These are phyloP conservation scores for Botrytis sinoallii DNA, from an alignment of 2,329 filamentous ascomycete species.

Conservation along the genomic window DNA sequence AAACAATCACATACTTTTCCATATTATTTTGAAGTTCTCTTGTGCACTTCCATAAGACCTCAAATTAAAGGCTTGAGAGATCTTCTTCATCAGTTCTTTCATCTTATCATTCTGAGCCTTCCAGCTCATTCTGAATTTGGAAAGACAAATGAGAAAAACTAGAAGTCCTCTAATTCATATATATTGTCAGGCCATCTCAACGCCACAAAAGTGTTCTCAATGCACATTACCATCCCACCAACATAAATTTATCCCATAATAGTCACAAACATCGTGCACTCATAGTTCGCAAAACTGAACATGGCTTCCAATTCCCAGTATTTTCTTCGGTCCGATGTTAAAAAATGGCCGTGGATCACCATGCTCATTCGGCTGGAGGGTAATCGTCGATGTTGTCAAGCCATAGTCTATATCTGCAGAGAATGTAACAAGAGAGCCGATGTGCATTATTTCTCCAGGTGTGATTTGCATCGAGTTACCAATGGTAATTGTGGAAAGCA, in stretches of 20 bases:
- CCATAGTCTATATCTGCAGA: background rate
- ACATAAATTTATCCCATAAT: no score
- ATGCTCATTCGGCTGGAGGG: rapidly evolving
- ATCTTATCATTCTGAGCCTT: background rate
- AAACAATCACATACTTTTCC: background rate
- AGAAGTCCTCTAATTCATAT: background rate
- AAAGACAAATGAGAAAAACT: background rate
- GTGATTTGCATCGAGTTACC: background rate
- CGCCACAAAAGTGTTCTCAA: background rate
- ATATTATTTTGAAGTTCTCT: background rate
- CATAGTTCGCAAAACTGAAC: background rate
- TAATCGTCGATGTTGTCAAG: background rate
- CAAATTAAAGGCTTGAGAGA: background rate
- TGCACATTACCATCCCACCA: background rate
- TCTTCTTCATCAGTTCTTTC: background rate
- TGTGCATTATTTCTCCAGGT: background rate
- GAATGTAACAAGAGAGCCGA: background rate
- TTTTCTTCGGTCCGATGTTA: background rate
- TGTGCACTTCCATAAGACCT: background rate
- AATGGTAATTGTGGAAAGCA: background rate
- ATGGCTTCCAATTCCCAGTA: background rate
- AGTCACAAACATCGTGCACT: background rate
- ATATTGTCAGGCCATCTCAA: background rate
- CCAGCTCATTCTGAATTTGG: background rate
- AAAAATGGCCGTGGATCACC: background rate